A percentile compares a stretch with the other conserved stretches of the same genome.
Conservation (phyloP, 2,329 filamentous ascomycete species). For the Aspergillus fumigatiaffinis region DNA sequence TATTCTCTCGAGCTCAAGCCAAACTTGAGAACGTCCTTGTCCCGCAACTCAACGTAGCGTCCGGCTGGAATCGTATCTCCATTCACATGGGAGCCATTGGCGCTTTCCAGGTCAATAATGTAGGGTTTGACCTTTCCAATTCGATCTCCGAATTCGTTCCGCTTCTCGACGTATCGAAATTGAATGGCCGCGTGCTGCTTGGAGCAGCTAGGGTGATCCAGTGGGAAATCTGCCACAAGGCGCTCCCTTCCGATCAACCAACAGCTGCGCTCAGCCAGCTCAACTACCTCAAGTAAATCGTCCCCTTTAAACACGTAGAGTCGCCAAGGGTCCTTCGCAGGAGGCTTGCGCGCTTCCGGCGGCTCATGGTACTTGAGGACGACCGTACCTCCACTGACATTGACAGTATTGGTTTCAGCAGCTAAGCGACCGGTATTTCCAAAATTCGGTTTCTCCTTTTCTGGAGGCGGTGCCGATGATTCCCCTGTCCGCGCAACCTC, state of each 20-base stretch:
- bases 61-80: slow-evolving; percentile 67
- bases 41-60: slow-evolving; percentile 78
- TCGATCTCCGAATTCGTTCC: slow-evolving; percentile 82
- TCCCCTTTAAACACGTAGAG: slow-evolving; percentile 87
- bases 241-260: slow-evolving; percentile 85
- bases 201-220: slow-evolving; percentile 88
- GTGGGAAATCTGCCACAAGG: slow-evolving; percentile 73
- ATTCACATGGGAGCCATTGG: slow-evolving; percentile 85
- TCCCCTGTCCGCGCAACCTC: slow-evolving; percentile 21
- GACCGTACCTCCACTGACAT: slow-evolving; percentile 58
- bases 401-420: slow-evolving; percentile 79
- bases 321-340: slow-evolving; percentile 75
- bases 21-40: slow-evolving; percentile 86
- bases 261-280: slow-evolving; percentile 72
- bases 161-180: slow-evolving; percentile 79
- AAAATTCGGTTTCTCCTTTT: slow-evolving; percentile 82
- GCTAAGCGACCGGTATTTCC: slow-evolving; percentile 75
- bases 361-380: slow-evolving; percentile 96
- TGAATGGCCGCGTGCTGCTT: slow-evolving; percentile 96
- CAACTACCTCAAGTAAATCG: slow-evolving; percentile 76
- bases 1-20: slow-evolving; percentile 88
- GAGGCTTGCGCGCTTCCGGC: slow-evolving; percentile 82
- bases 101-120: slow-evolving; percentile 87
- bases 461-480: slow-evolving; percentile 26
- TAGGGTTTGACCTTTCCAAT: slow-evolving; percentile 79